Evolutionary conservation across 257 asterid genomes (phyloP).

Genomic region (Schizonepeta tenuifolia): DNA sequence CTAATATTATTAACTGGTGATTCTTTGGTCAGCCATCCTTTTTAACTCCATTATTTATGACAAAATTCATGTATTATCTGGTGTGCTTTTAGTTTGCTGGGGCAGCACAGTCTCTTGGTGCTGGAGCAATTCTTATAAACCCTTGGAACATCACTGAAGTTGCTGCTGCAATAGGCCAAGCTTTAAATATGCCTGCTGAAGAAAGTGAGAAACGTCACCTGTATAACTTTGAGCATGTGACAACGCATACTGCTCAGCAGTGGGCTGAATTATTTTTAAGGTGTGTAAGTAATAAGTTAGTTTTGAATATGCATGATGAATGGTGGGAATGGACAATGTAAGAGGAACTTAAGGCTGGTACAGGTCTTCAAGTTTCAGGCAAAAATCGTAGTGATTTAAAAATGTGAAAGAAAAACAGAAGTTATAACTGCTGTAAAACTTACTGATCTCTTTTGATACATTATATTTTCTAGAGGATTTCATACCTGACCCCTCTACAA

Average conservation of each 20-base stretch:
- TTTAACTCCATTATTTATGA: neutral
- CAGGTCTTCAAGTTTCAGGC: slow-evolving; percentile 24
- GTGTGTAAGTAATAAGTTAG: slow-evolving; percentile 44
- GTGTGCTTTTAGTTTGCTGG: slow-evolving; percentile 85
- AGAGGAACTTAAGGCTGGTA: slow-evolving; percentile 17
- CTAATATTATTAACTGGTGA: slow-evolving; percentile 1
- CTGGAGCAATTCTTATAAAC: slow-evolving; percentile 96
- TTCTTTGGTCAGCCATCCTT: slow-evolving; percentile 1
- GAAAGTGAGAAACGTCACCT: slow-evolving; percentile 93
- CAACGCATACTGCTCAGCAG: slow-evolving; percentile 93
- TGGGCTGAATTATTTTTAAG: slow-evolving; percentile 98
- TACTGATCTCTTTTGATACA: too few relatives aligned
- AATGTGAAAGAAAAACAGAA: too few relatives aligned
- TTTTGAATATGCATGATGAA: slow-evolving; percentile 12
- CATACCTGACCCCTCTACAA: neutral
- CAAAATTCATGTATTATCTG: slow-evolving; percentile 2
- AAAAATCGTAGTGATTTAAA: neutral
- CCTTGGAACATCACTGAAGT: slow-evolving; percentile 99
- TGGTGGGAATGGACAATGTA: neutral
- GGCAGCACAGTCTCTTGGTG: slow-evolving; percentile 98
- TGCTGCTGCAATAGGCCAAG: slow-evolving; percentile 59
- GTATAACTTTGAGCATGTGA: slow-evolving; percentile 83
- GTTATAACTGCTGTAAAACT: too few relatives aligned
- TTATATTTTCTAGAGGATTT: too few relatives aligned
- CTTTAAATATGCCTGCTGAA: slow-evolving; percentile 78